phyloP scores from a whole-genome alignment of 495 filamentous ascomycete species.

The Pyronema omphalodes region DNA sequence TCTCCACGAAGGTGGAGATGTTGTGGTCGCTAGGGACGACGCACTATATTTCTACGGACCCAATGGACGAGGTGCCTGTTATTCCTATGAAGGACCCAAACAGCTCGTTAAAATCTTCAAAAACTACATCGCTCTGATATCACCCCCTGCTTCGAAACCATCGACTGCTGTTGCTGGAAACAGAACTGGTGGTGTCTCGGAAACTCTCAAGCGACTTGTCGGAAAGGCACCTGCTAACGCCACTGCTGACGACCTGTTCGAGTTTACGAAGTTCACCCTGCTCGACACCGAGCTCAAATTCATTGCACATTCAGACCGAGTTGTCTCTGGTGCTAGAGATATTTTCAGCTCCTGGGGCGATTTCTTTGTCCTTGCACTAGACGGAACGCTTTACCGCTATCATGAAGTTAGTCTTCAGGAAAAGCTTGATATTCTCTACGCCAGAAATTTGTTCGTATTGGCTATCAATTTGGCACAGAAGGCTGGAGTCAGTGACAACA shows the following conservation, averaged over 20 bases:
- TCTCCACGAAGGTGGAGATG: constrained; percentile 44
- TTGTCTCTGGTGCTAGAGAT: constrained; percentile 57
- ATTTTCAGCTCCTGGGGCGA: constrained; percentile 84
- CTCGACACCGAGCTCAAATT: constrained; percentile 81
- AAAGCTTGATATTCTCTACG: constrained; percentile 82
- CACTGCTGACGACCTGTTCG: constrained; percentile 57
- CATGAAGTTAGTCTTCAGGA: constrained; percentile 82
- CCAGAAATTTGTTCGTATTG: constrained; percentile 76
- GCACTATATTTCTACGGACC: constrained; percentile 83
- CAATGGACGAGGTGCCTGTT: constrained; percentile 68
- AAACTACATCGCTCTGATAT: constrained; percentile 75
- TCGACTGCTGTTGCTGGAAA: constrained; percentile 17
- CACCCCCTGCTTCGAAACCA: constrained; percentile 41
- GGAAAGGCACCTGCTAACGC: constrained; percentile 41
- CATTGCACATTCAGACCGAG: constrained; percentile 70
- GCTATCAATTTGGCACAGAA: constrained; percentile 91
- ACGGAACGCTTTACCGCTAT: constrained; percentile 80
- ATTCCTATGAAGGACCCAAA: constrained; percentile 80
- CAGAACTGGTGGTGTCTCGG: constrained; percentile 25
- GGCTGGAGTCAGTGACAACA: constrained; percentile 52
- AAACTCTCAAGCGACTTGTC: constrained; percentile 35
- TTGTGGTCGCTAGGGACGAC: constrained; percentile 82
- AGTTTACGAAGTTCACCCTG: constrained; percentile 66
- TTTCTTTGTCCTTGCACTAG: constrained; percentile 66
- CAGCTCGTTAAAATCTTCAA: constrained; percentile 60